Evolutionary conservation across 345 rosid species (phyloP).

Genomic region (Physaria fendleri): DNA sequence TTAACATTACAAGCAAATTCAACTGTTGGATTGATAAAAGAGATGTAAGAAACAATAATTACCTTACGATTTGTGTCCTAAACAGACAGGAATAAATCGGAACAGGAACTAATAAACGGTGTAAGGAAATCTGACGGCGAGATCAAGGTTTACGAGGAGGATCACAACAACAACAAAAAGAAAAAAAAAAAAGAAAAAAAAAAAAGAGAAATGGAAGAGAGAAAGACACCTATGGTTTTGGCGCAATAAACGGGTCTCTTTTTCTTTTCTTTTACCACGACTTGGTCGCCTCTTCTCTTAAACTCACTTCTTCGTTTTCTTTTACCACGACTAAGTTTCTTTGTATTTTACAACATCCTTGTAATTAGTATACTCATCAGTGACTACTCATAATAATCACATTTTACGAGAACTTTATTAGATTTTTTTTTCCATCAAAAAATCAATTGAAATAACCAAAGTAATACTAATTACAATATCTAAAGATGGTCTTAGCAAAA

Average conservation of each 20-base stretch:
- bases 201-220: background rate
- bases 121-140: constrained; percentile 14
- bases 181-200: background rate
- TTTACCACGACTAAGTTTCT: background rate
- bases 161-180: no score
- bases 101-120: background rate
- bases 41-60: background rate
- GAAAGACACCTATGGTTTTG: constrained; percentile 24
- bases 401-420: no score
- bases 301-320: background rate
- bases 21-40: constrained; percentile 18
- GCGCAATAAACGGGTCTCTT: constrained; percentile 26
- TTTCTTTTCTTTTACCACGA: constrained; percentile 6
- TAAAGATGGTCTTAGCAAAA: no score
- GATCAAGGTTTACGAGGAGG: no score
- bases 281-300: constrained; percentile 18
- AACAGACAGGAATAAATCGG: constrained; percentile 9
- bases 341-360: background rate
- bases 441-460: no score
- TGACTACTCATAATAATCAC: no score
- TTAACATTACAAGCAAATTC: background rate
- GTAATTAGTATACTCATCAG: background rate
- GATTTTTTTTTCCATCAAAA: no score
- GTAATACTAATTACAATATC: no score
- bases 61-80: constrained; percentile 1